Evolutionary conservation across 2,329 filamentous ascomycete genomes (phyloP), one percentile per base, ranked within the genome.

Genomic region (Fusarium falciforme): DNA sequence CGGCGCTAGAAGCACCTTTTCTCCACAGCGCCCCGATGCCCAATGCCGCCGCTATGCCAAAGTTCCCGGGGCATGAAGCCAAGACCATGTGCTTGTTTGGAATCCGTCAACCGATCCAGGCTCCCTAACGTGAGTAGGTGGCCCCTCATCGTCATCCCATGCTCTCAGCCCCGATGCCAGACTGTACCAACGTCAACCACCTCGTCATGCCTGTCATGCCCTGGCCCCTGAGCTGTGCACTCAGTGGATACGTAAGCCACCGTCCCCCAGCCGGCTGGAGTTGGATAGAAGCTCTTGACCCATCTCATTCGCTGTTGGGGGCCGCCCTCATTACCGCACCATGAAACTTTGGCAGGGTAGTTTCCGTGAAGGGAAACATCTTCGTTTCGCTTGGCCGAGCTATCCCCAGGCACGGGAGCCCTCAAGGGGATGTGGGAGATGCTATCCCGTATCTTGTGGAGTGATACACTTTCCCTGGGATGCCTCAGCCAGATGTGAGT

Each of bases 181-280:
- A 55, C 54, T 44, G 62, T 65, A 59, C 63, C 67, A 64, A 61
- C 47, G 44, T 66, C 65, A 68, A 58, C 61, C 44, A 44, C 64
- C 66, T 69, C 76, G 64, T 66, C 71, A 74, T 66, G 36, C 27
- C 22, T 62, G 58, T 44, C 47, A 29, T 67, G 70, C 67, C 70
- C 61, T 54, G 57, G 55, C 64, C 73, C 69, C 68, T 66, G 66
- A 66, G 59, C 61, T 65, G 66, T 54, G 57, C 61, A 61, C 67
- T 31, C n/a, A 61, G 77, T 78, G 77, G 77, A 65, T 76, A 73
- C 72, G 71, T 79, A 73, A 73, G 74, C 72, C 33, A 31, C 61
- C 66, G 61, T 66, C 68, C 68, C 67, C 66, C 60, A 72, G 66
- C 57, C 22, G 58, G 60, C 69, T 70, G 64, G 68, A 55, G 54